These are phyloP conservation scores for Starmerella bombicola DNA, from an alignment of 805 yeast species.

Conservation along the genomic window DNA sequence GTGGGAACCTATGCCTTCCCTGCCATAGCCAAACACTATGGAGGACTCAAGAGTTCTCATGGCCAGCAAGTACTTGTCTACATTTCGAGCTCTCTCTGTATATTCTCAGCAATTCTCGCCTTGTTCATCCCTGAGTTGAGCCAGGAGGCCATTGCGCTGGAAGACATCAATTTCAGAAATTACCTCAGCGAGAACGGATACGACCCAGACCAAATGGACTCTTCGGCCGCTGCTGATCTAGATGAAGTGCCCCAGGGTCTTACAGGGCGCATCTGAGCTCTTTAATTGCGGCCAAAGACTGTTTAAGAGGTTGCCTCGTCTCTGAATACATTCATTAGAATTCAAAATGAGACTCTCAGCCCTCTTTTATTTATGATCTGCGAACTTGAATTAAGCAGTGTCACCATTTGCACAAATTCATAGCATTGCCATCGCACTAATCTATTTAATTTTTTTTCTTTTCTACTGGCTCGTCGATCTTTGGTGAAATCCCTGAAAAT, in stretches of 20 bases:
- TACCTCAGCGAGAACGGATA: slow-evolving; percentile 59
- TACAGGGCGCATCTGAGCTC: slow-evolving; percentile 2
- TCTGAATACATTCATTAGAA: not conserved
- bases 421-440: no score
- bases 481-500: no score
- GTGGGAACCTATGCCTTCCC: slow-evolving; percentile 86
- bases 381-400: no score
- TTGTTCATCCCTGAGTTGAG: slow-evolving; percentile 69
- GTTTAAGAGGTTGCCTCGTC: no score
- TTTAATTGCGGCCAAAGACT: no score
- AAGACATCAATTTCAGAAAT: slow-evolving; percentile 54
- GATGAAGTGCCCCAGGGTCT: slow-evolving; percentile 8
- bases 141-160: slow-evolving; percentile 68
- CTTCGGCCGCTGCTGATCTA: not conserved
- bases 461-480: no score
- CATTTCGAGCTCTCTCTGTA: slow-evolving; percentile 64
- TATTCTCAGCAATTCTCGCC: slow-evolving; percentile 57
- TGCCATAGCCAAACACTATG: slow-evolving; percentile 50
- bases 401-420: no score
- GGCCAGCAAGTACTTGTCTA: slow-evolving; percentile 73
- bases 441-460: no score
- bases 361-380: no score
- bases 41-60: slow-evolving; percentile 30
- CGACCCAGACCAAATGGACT: slow-evolving; percentile 48
- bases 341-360: not conserved